phyloP scores from a whole-genome alignment of 2,329 filamentous ascomycete species.

The Lachnellula suecica region DNA sequence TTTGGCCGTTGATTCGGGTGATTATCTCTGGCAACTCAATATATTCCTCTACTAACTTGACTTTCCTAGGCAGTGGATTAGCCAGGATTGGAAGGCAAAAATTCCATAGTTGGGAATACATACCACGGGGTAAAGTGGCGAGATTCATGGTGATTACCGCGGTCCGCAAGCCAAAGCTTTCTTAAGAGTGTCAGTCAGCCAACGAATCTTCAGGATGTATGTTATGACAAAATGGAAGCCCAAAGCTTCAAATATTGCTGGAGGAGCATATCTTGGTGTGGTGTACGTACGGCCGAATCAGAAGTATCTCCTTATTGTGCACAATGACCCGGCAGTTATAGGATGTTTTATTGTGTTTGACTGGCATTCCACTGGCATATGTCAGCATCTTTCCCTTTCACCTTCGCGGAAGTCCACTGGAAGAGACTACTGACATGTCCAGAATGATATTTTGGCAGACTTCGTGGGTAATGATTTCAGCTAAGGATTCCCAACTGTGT shows the following conservation, averaged over 20 bases:
- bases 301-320: conserved; percentile 65
- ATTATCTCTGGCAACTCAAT: conserved; percentile 15
- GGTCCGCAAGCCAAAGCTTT: too few relatives aligned
- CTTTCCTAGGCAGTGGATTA: too few relatives aligned
- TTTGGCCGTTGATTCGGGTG: not conserved
- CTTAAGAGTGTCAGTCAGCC: too few relatives aligned
- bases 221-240: too few relatives aligned
- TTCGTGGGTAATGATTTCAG: conserved; percentile 57
- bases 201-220: too few relatives aligned
- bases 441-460: conserved; percentile 65
- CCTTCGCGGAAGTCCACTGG: conserved; percentile 34
- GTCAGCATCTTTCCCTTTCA: not conserved
- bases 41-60: not conserved
- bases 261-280: too few relatives aligned
- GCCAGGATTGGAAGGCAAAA: too few relatives aligned
- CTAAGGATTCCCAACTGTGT: conserved; percentile 63
- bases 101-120: too few relatives aligned
- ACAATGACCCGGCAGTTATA: conserved; percentile 68
- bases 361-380: conserved; percentile 48
- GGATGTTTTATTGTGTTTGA: conserved; percentile 59
- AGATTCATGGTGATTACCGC: too few relatives aligned
- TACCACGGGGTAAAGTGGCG: too few relatives aligned
- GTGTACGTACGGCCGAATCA: conserved; percentile 74
- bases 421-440: too few relatives aligned
- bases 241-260: conserved; percentile 34